Evolutionary conservation across 2,329 filamentous ascomycete species (phyloP).

Genomic region (Stagonosporopsis rhizophila): DNA sequence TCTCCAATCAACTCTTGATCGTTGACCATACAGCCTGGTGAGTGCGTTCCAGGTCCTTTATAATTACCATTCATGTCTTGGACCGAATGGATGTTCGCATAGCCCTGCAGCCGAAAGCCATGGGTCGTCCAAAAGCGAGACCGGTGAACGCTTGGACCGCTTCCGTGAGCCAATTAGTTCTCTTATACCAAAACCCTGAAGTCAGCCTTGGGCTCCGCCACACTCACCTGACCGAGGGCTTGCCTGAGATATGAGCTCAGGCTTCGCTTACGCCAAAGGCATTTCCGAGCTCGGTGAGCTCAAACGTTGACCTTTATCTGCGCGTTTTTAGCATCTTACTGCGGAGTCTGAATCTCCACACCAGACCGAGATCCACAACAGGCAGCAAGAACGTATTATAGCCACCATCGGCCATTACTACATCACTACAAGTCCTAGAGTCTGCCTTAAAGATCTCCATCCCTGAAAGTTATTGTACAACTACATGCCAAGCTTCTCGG

Average conservation of each 20-base stretch:
- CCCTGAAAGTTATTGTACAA: background rate
- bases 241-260: background rate
- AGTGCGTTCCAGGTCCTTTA: constrained; percentile 2
- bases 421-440: background rate
- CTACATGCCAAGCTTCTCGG: constrained; percentile 10
- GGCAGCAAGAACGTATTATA: background rate
- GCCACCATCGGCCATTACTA: background rate
- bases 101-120: constrained; percentile 1
- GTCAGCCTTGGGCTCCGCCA: constrained; percentile 27
- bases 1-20: background rate
- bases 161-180: background rate
- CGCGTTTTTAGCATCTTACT: background rate
- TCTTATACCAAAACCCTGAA: background rate
- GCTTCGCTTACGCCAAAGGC: background rate
- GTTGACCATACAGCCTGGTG: background rate
- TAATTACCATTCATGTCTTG: background rate
- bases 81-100: background rate
- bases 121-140: constrained; percentile 15
- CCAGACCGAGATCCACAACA: background rate
- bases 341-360: background rate
- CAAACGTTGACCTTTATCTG: background rate
- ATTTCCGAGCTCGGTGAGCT: constrained; percentile 2
- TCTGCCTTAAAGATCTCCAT: background rate
- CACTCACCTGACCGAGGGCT: constrained; percentile 9
- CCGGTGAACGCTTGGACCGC: constrained; percentile 11